phyloP scores from a whole-genome alignment of 495 filamentous ascomycete genomes.

The Podospora tetraspora region DNA sequence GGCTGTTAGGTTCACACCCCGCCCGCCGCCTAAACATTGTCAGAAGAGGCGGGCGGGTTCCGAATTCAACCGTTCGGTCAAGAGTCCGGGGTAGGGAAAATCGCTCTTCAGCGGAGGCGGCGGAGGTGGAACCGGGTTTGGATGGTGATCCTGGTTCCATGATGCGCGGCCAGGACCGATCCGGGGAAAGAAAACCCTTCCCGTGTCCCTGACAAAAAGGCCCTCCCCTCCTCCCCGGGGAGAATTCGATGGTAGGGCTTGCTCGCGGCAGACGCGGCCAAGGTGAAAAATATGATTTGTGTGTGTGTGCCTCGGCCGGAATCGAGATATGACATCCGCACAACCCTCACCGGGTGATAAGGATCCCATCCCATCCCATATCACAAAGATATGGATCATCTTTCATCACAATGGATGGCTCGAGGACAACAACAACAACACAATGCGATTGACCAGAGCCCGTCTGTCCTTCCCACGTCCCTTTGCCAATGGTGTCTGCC shows the following conservation, averaged over 20 bases:
- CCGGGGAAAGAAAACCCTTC: not conserved
- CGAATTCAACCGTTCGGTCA: slow-evolving; percentile 14
- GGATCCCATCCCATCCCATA: not conserved
- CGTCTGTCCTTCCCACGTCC: not conserved
- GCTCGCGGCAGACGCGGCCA: slow-evolving; percentile 20
- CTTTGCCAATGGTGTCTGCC: not conserved
- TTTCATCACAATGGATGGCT: not conserved
- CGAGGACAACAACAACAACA: slow-evolving; percentile 5
- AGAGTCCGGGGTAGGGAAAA: slow-evolving; percentile 10
- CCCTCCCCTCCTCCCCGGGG: not conserved
- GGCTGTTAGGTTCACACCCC: slow-evolving; percentile 9
- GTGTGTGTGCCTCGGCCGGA: not conserved
- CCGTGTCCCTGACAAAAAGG: not conserved
- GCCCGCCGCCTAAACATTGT: not conserved
- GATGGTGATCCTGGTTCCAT: not conserved
- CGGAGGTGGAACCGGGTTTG: slow-evolving; percentile 12
- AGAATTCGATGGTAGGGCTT: not conserved
- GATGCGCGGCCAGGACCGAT: slow-evolving; percentile 1
- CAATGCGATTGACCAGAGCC: slow-evolving; percentile 7
- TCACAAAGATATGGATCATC: not conserved
- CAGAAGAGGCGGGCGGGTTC: not conserved
- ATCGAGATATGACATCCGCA: slow-evolving; percentile 9
- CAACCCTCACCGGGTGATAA: slow-evolving; percentile 10
- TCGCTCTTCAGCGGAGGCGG: not conserved
- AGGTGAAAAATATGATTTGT: slow-evolving; percentile 2